phyloP scores from a whole-genome alignment of 345 rosid genomes.

The Hypericum androsaemum region DNA sequence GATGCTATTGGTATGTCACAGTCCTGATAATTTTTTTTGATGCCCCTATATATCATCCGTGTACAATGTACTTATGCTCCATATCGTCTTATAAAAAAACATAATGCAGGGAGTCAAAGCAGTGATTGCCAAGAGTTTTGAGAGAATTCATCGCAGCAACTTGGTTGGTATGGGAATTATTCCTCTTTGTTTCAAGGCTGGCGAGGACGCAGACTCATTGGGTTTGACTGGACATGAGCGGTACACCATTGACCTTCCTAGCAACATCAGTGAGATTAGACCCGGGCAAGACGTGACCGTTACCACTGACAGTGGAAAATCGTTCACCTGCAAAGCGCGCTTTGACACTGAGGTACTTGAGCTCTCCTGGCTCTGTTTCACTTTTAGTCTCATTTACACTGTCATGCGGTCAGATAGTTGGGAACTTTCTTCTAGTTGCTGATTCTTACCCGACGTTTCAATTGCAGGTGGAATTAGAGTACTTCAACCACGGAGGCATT shows the following conservation, averaged over 20 bases:
- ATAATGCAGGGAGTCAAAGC: slow-evolving; percentile 48
- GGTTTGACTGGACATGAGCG: slow-evolving; percentile 54
- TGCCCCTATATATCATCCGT: neutral
- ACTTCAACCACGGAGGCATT: slow-evolving; percentile 7
- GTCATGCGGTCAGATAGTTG: no score
- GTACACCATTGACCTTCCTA: slow-evolving; percentile 50
- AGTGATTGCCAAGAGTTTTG: slow-evolving; percentile 58
- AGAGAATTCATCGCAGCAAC: slow-evolving; percentile 57
- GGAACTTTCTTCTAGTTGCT: neutral
- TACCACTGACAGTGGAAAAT: slow-evolving; percentile 2
- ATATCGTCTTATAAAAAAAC: no score
- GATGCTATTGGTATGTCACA: slow-evolving; percentile 13
- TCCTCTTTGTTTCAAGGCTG: slow-evolving; percentile 51
- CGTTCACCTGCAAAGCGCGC: slow-evolving; percentile 6
- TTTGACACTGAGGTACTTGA: slow-evolving; percentile 7
- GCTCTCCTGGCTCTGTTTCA: neutral
- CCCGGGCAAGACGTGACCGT: slow-evolving; percentile 9
- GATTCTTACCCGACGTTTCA: neutral
- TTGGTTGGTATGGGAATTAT: slow-evolving; percentile 58
- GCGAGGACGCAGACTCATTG: slow-evolving; percentile 46
- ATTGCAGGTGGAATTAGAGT: slow-evolving; percentile 6
- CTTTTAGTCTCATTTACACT: neutral
- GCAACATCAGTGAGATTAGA: slow-evolving; percentile 6
- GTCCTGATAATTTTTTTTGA: neutral
- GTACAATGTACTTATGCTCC: no score